Evolutionary conservation across 805 yeast species (phyloP).

Genomic region (Candida arabinofermentans): DNA sequence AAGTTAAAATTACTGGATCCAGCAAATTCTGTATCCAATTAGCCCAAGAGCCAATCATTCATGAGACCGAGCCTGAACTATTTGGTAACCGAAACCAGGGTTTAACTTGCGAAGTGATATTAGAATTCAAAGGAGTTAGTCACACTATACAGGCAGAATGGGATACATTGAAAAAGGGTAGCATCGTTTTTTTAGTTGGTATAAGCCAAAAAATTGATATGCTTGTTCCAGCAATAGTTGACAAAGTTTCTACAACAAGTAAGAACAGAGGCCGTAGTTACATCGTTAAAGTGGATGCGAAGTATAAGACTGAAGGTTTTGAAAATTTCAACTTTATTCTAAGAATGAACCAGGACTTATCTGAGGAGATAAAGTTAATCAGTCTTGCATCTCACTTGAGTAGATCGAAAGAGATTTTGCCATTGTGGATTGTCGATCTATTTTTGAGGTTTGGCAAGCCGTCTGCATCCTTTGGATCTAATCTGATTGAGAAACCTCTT

Average conservation of each 20-base stretch:
- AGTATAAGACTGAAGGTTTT: neutral
- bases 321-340: constrained; percentile 1
- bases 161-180: constrained; percentile 5
- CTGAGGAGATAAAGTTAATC: neutral
- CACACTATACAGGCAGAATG: constrained; percentile 6
- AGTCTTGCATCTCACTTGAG: neutral
- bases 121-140: constrained; percentile 9
- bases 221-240: constrained; percentile 2
- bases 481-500: constrained; percentile 7
- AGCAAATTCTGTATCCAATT: constrained; percentile 11
- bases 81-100: neutral
- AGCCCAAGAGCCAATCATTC: constrained; percentile 1
- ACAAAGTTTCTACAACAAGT: neutral
- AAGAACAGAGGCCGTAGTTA: constrained; percentile 3
- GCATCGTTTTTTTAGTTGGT: constrained; percentile 1
- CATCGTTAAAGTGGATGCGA: constrained; percentile 1
- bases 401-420: constrained; percentile 13
- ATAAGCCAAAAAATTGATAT: neutral
- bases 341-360: constrained; percentile 1
- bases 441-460: constrained; percentile 33
- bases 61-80: neutral
- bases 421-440: constrained; percentile 33
- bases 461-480: constrained; percentile 6
- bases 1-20: constrained; percentile 1
- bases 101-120: constrained; percentile 1